Conservation (phyloP, 2,329 filamentous ascomycete species). For the Hymenotorrendiella dingleyae region DNA sequence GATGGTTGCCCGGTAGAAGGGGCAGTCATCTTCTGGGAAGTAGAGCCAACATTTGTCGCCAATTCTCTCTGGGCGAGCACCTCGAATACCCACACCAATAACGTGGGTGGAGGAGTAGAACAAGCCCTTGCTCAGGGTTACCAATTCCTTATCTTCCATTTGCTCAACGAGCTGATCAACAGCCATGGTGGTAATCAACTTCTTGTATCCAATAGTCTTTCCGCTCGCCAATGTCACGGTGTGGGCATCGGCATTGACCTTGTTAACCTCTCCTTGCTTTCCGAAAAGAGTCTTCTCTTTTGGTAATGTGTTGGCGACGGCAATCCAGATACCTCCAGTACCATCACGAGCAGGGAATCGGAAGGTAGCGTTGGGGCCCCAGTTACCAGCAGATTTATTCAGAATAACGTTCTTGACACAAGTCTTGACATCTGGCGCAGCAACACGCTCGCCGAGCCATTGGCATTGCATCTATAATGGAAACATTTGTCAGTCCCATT, state of each 20-base stretch:
- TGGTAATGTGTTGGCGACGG: conserved; percentile 87
- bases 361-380: conserved; percentile 98
- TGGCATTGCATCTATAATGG: conserved; percentile 86
- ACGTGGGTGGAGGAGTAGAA: conserved; percentile 98
- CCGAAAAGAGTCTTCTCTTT: conserved; percentile 89
- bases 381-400: conserved; percentile 92
- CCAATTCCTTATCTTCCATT: conserved; percentile 82
- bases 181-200: conserved; percentile 93
- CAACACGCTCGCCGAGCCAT: conserved; percentile 98
- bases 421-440: conserved; percentile 89
- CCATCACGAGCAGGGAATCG: conserved; percentile 93
- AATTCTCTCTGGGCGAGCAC: conserved; percentile 86
- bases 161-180: conserved; percentile 82
- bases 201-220: conserved; percentile 83
- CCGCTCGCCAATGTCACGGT: conserved; percentile 76
- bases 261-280: conserved; percentile 74
- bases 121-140: conserved; percentile 78
- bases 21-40: conserved; percentile 98
- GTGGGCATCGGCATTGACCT: conserved; percentile 82
- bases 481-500: conserved; percentile 1
- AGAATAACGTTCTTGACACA: conserved; percentile 93
- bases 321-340: conserved; percentile 98
- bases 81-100: conserved; percentile 90
- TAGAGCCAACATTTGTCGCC: conserved; percentile 99
- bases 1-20: conserved; percentile 98